Base-by-base conservation (phyloP, 768 basidiomycete genomes). In the Lactarius deliciosus region DNA sequence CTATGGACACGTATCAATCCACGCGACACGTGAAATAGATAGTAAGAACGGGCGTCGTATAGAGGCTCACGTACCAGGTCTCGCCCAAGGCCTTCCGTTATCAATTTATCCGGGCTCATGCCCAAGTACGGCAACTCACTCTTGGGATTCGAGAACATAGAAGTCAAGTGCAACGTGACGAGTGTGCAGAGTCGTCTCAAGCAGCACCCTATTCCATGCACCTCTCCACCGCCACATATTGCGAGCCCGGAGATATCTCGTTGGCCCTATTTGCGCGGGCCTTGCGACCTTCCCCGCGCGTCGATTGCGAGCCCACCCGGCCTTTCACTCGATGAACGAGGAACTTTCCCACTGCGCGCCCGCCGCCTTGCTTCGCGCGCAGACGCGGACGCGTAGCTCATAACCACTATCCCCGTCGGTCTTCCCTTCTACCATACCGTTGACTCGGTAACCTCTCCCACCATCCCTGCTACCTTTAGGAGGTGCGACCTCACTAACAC, bases 151-250 rank as follows among this genome's bases (percentile, higher is more conserved):
- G 18, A 20, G 30, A 28, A 30, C 40, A 25, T 15, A 54, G 50
- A 64, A 22, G 65, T 5, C 59, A 45, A 60, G 30, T 20, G 57
- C 10, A 40, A 64, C 18, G 65, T 22, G 41, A 45, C 45, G 40
- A 34, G 40, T 5, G n/a, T 28, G 15, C n/a, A n/a, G 10, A 32
- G 20, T n/a, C 32, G 15, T 61, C 43, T 6, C 5, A 10, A 50
- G 11, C 45, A 20, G 18, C 45, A 30, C 34, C 47, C 32, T 16
- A 11, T n/a, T 32, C 54, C 18, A n/a, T 20, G 6, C 30, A 15
- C 56, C 18, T n/a, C 0, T 63, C 45, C 22, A 55, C 59, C 28
- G 36, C 64, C 64, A 43, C 38, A 58, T 40, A 45, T 47, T 20
- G 60, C n/a, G 22, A 41, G n/a, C 25, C n/a, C 53, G 34, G 54